A percentile compares a stretch with the other conserved stretches of the same genome.
These are phyloP conservation scores for Myrica gale DNA, from an alignment of 306 rosid species.

Conservation along the genomic window DNA sequence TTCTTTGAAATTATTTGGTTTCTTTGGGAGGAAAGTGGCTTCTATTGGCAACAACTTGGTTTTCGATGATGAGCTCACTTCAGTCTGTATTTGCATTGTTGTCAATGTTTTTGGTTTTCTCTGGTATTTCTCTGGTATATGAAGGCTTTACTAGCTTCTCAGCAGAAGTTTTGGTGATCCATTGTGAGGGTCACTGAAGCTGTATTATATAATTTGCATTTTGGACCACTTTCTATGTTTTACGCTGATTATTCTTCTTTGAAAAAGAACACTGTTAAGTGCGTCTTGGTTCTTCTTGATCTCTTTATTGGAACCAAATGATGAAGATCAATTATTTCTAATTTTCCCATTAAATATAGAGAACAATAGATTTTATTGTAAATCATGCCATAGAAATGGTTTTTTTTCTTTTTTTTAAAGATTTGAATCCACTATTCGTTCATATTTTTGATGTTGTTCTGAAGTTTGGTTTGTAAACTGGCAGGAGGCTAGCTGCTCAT, in stretches of 20 bases:
- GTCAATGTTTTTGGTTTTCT: not conserved
- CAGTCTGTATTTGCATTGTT: not conserved
- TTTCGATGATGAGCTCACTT: not conserved
- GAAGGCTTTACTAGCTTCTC: not conserved
- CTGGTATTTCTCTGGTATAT: not conserved
- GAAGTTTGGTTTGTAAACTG: constrained; percentile 7
- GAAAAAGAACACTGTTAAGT: not conserved
- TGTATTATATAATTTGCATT: not conserved
- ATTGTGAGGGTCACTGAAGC: constrained; percentile 9
- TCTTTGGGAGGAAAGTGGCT: not conserved
- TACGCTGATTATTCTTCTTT: not conserved
- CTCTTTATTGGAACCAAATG: not conserved
- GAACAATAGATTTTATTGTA: not conserved
- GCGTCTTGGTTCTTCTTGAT: not conserved
- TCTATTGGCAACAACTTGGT: not conserved
- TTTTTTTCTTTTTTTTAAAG: too few species aligned
- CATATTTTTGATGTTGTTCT: not conserved
- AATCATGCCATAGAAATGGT: not conserved
- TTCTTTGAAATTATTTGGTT: not conserved
- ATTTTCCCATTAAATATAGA: too few species aligned
- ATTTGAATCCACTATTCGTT: not conserved
- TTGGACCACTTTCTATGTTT: not conserved
- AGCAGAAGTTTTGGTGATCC: not conserved
- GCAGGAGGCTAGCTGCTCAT: constrained; percentile 86
- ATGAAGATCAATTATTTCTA: too few species aligned